Base-by-base conservation (phyloP, 805 yeast species). In the Metschnikowia kofuensis region DNA sequence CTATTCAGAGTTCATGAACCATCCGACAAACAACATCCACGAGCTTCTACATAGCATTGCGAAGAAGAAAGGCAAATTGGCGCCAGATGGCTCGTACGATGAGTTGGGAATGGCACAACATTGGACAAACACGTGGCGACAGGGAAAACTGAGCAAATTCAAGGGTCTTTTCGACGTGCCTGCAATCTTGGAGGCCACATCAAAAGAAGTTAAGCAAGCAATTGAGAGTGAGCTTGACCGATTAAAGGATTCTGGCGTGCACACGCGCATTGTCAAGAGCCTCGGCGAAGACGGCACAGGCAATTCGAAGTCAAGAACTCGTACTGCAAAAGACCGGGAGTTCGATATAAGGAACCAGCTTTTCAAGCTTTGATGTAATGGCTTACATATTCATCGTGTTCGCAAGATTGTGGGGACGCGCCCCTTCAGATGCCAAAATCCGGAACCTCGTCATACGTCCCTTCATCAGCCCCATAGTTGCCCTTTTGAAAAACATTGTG, bases 21-120 rank as follows among this genome's bases (percentile, higher is more conserved):
- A 71, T 31, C 96, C 96, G 1, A 88, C 96, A 0, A 90, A 90
- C 63, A 79, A 84, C 53, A 72, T 89, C 2, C 75, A 79, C 47
- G 79, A 74, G 49, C 69, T 89, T 16, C 64, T 89, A 32, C 61
- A 62, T 40, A 67, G 74, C 13, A 71, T 84, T 8, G 81, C 83
- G 11, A 68, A 64, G 47, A 63, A 64, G 15, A 64, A 74, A 27
- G 65, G 66, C 6, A 68, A 66, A 44, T 57, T 74, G 9, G 66
- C 67, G 10, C 53, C 50, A 32, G 72, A 67, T 31, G 69, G 66
- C 2, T 48, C 68, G 7, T 76, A 66, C 47, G 84, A 82, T 61
- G 82, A 83, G 47, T 62, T 68, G 16, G 87, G 86, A 1, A 76
- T 81, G 42, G 89, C 96, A 0, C 66, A 79, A 2, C 78, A 77